Conservation (phyloP, 371 early-diverging fungal genomes). For the Mortierella sp. region DNA sequence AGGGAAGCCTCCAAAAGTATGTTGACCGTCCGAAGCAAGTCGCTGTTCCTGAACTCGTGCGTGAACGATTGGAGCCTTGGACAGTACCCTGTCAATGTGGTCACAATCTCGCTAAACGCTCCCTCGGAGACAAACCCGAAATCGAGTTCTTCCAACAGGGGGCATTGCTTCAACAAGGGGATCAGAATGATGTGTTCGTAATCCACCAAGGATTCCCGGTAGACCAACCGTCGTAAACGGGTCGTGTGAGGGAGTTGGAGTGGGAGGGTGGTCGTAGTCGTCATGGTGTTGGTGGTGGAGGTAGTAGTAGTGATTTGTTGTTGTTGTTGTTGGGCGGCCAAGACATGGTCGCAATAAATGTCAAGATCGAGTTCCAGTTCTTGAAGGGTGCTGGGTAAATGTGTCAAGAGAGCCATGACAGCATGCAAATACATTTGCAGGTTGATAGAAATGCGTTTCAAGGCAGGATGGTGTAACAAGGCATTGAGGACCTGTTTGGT, state of each 20-base stretch:
- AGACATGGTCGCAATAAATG: not conserved
- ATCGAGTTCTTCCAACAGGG: conserved; percentile 1
- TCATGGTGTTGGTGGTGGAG: no score
- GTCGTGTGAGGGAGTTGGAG: conserved; percentile 1
- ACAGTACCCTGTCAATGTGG: not conserved
- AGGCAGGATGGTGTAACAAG: not conserved
- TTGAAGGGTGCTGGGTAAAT: not conserved
- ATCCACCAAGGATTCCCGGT: not conserved
- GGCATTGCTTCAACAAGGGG: conserved; percentile 4
- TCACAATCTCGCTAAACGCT: not conserved
- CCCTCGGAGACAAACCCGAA: not conserved
- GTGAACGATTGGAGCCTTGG: conserved; percentile 3
- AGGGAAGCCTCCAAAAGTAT: not conserved
- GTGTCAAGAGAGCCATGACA: not conserved
- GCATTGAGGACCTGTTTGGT: not conserved
- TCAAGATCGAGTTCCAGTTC: conserved; percentile 2
- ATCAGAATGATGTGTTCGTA: not conserved
- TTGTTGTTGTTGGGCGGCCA: not conserved
- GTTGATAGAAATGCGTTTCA: not conserved
- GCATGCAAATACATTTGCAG: not conserved
- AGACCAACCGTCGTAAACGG: not conserved
- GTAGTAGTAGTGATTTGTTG: no score
- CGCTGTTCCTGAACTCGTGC: not conserved
- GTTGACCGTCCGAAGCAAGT: not conserved
- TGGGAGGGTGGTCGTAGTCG: not conserved